These are phyloP conservation scores for Micractinium conductrix DNA, from an alignment of 139 green algal species.

Conservation along the genomic window DNA sequence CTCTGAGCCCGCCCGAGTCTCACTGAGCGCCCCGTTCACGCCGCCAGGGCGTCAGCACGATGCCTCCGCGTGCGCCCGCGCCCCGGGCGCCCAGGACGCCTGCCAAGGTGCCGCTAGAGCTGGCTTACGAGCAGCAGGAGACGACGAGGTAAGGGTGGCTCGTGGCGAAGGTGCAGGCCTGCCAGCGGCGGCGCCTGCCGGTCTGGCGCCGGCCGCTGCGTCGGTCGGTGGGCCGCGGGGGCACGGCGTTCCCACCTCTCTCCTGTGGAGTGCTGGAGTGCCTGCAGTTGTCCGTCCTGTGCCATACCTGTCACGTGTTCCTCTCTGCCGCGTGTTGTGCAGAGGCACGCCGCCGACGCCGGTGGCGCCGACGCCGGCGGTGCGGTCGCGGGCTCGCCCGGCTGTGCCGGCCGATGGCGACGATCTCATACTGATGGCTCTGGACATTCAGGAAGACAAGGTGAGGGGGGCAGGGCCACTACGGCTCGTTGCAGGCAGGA, in stretches of 20 bases:
- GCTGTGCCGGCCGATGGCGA: background rate
- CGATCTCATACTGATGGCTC: constrained; percentile 56
- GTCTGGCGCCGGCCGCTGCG: too few relatives aligned
- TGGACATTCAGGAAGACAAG: constrained; percentile 55
- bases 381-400: background rate
- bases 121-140: background rate
- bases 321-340: background rate
- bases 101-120: background rate
- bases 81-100: background rate
- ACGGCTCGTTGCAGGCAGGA: too few relatives aligned
- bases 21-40: too few relatives aligned
- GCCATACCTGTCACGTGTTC: background rate
- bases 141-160: background rate
- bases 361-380: background rate
- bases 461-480: background rate
- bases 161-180: background rate
- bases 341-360: background rate
- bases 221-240: background rate
- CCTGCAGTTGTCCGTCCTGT: too few relatives aligned
- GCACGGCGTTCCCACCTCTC: background rate
- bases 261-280: too few relatives aligned
- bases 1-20: too few relatives aligned
- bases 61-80: too few relatives aligned
- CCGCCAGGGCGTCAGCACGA: background rate
- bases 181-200: too few relatives aligned